Base-by-base conservation (phyloP, 495 filamentous ascomycete species). In the Aspergillus bridgeri region DNA sequence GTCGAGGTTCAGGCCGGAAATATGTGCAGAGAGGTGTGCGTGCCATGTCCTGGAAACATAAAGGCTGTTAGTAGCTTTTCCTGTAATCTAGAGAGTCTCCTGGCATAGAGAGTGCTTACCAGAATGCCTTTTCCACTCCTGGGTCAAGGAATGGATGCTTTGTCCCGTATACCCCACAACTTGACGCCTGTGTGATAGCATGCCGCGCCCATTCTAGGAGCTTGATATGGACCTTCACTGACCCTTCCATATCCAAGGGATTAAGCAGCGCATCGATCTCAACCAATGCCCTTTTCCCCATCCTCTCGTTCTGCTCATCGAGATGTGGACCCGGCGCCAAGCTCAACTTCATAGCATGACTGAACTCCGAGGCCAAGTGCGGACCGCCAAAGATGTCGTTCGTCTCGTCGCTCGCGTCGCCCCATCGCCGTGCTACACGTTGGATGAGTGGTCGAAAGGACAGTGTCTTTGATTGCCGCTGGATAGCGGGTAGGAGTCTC, bases 131-230 rank as follows among this genome's bases (percentile, higher is more conserved):
- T 18, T 51, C 48, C 7, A 51, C 48, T 9, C 33, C 48, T n/a
- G 11, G 1, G 8, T 51, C 22, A 27, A 51, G 48, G 4, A 51
- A 51, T 18, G 48, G 48, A 11, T 51, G 48, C 22, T 51, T 6
- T 15, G 22, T 19, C 23, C 48, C 48, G 4, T 51, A 51, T 15
- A 51, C 48, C 11, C 23, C 48, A 19, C 48, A 51, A 24, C 48
- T 51, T 15, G 48, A 27, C 6, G 48, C 48, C 18, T 51, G 48
- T 4, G 11, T n/a, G 33, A 51, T 25, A 5, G 48, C 48, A 51
- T 51, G 48, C 18, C 48, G 48, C 23, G 9, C 48, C 48, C 48
- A 51, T 51, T 51, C 48, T 18, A 51, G 48, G 9, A 51, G 18
- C 23, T 51, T n/a, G 24, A 51, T 51, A 4, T 51, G 48, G 23